phyloP scores from a whole-genome alignment of 768 basidiomycete genomes.

The Ramaria sp. region DNA sequence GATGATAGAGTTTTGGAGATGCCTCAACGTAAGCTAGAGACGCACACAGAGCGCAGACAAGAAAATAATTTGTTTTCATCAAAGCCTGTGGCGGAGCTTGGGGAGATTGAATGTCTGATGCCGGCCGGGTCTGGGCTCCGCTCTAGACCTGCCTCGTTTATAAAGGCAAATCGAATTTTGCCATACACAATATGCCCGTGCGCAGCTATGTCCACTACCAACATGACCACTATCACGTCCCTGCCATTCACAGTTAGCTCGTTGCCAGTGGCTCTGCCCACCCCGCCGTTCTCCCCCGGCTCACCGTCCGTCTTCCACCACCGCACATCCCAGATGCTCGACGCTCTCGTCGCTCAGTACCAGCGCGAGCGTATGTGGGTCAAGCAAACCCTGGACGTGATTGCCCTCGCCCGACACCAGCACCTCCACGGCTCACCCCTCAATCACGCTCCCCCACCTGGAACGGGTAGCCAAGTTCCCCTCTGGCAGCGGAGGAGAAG shows the following conservation, averaged over 20 bases:
- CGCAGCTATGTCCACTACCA: conserved; percentile 19
- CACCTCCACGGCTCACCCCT: conserved; percentile 22
- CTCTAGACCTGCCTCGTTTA: neutral
- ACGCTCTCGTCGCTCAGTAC: conserved; percentile 56
- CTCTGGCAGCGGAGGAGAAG: conserved; percentile 19
- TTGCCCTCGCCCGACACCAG: conserved; percentile 33
- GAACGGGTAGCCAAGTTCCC: conserved; percentile 14
- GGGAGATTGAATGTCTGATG: neutral
- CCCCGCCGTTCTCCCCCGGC: conserved; percentile 11
- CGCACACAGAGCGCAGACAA: neutral
- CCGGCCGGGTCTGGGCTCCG: neutral
- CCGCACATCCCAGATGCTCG: conserved; percentile 22
- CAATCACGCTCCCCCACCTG: conserved; percentile 10
- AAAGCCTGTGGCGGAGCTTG: neutral
- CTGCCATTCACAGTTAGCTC: neutral
- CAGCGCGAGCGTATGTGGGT: conserved; percentile 66
- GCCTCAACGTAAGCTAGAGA: neutral
- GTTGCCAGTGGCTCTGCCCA: conserved; percentile 6
- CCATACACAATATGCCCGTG: conserved; percentile 8
- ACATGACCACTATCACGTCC: conserved; percentile 2
- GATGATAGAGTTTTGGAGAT: conserved; percentile 26
- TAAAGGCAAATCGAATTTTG: neutral
- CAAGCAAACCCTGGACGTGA: conserved; percentile 49
- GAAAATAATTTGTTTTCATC: neutral
- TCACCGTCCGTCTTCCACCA: conserved; percentile 14